Base-by-base conservation (phyloP, 1,139 yeast species). In the Pichia sp. region DNA sequence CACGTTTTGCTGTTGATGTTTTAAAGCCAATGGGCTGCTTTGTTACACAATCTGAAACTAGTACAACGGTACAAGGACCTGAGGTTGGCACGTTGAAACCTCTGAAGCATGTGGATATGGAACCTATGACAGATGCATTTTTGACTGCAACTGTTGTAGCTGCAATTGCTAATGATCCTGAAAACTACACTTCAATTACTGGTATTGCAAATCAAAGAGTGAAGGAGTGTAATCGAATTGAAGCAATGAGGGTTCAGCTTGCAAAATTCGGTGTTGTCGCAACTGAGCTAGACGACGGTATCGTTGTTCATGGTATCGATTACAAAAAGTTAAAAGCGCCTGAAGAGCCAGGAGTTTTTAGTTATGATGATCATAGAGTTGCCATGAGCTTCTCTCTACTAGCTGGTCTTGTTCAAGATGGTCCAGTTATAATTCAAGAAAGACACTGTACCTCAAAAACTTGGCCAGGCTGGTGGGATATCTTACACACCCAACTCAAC, bases 391-490 rank as follows among this genome's bases (percentile, higher is more conserved):
- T 95, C 72, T 89, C 97, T 5, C 76, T 95, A 58, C 75, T 95
- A 56, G 93, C 97, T 3, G 83, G 83, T 5, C 70, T 78, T 54
- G 70, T 78, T 59, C 52, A 47, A 38, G 55, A 63, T 3, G 75
- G 75, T 2, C 85, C 89, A 3, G 95, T 87, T 1, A 76, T 84
- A 61, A 83, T 93, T 57, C 82, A 86, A 63, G 97, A 92, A 68
- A 83, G 98, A 72, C 79, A 87, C 36, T 90, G 97, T 69, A 95
- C 97, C 3, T 95, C 95, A 57, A 93, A 93, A 74, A 93, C 99
- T 0, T 93, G 99, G 99, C 99, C 99, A 19, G 98, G 98, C 47
- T 93, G 99, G 99, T 93, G 99, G 99, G 99, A 93, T 71, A 79
- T 86, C 50, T 76, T 93, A 60, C 90, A 84, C 66, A 80, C 87